Evolutionary conservation across 148 eudicot species (phyloP), one percentile per base, ranked within the genome.

Genomic region (Chenopodium formosanum): DNA sequence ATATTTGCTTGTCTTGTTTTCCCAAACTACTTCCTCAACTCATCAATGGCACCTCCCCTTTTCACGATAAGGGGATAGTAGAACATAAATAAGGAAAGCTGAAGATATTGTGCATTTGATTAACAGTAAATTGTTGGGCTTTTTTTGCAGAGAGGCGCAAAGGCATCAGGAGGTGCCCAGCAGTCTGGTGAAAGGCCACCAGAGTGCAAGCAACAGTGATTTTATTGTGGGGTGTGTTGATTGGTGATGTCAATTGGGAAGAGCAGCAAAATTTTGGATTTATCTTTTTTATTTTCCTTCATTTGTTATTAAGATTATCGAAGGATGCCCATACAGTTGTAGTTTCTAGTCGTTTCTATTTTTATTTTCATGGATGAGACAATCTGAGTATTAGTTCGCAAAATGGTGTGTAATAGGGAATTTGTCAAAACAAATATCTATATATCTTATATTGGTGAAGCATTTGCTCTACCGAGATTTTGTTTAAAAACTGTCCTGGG

Each of bases 201-300:
- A 7, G 97, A 91, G 82, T 92, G 98, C 91, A 91, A 91, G 91
- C 91, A 92, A 76, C 97, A 91, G 83, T 94, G 82, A 82, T 53
- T 8, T 3, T 17, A 17, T 40, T 34, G 6, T 50, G 22, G 74
- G 0, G 25, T 66, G 52, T 40, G 47, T 66, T 76, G 44, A 68
- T 69, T 70, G 0, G 23, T 65, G 52, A 64, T 34, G 47, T 66
- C 69, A 27, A 68, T 65, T 68, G 75, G 64, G 73, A 67, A 75
- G 79, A 78, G 53, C 14, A 68, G 83, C 63, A 67, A 75, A 75
- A 48, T 66, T 81, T 81, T 81, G 79, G 75, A 46, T 67, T 12
- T 4, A 69, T 79, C n/a, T 50, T 65, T 66, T 56, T 65, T 81
- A 40, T 74, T 74, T 66, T 56, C 71, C 48, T 23, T 81, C 65